Conservation (phyloP, 1,284 basidiomycete species). For the Pseudozyma thailandica region DNA sequence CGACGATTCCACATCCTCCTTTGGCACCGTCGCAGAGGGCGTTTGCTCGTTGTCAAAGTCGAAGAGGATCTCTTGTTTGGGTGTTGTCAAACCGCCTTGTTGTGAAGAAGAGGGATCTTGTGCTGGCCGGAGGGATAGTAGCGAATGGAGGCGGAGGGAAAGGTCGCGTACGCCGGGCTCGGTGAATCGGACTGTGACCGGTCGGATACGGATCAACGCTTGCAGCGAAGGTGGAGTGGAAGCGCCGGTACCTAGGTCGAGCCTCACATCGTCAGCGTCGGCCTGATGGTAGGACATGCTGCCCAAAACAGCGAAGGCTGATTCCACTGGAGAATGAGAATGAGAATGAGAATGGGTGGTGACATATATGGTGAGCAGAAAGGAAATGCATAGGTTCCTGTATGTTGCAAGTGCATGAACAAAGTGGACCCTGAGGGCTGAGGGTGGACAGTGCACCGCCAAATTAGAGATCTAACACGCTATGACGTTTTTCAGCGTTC, state of each 20-base stretch:
- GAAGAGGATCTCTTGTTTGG: conserved; percentile 8
- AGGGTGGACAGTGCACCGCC: conserved; percentile 10
- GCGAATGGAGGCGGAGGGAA: conserved; percentile 12
- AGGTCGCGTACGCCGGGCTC: conserved; percentile 38
- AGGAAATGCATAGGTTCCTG: not conserved
- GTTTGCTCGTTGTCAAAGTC: conserved; percentile 18
- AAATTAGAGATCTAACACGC: not conserved
- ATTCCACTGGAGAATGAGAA: not conserved
- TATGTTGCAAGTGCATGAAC: too few relatives aligned
- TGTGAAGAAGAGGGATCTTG: not conserved
- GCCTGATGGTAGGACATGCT: not conserved
- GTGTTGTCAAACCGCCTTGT: too few relatives aligned
- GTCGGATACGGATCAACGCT: conserved; percentile 23
- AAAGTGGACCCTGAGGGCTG: conserved; percentile 3
- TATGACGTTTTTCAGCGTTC: too few relatives aligned
- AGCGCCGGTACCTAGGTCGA: conserved; percentile 12
- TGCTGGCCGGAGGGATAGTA: conserved; percentile 11
- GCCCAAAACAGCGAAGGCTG: not conserved
- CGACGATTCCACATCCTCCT: not conserved
- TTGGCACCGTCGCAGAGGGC: not conserved
- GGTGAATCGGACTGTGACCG: conserved; percentile 40
- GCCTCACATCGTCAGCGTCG: conserved; percentile 1
- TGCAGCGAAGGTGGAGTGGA: conserved; percentile 1
- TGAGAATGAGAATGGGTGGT: not conserved
- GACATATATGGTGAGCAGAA: not conserved